Conservation (phyloP, 306 rosid genomes). For the Sindora glabra region DNA sequence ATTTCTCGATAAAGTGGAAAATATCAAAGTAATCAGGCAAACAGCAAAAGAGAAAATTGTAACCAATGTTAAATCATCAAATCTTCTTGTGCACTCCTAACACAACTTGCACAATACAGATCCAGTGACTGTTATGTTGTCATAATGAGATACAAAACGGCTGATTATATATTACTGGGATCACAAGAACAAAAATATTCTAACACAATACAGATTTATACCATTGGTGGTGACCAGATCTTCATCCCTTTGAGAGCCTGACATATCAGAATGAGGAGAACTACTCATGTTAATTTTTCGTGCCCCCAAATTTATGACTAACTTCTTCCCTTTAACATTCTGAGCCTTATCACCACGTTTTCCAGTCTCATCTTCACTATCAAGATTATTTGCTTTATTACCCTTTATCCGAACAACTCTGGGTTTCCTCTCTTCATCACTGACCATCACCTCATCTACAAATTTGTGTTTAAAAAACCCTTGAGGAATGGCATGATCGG, state of each 20-base stretch:
- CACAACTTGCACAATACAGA: no score
- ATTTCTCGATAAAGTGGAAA: background rate
- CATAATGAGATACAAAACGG: no score
- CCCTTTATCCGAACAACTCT: conserved; percentile 70
- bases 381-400: conserved; percentile 45
- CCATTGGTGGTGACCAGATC: conserved; percentile 54
- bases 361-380: conserved; percentile 67
- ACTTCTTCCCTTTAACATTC: conserved; percentile 74
- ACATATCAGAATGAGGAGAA: conserved; percentile 80
- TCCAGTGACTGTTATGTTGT: no score
- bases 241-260: conserved; percentile 75
- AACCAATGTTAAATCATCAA: conserved; percentile 30
- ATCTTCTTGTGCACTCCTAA: no score
- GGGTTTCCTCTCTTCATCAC: conserved; percentile 72
- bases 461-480: conserved; percentile 68
- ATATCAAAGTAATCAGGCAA: background rate
- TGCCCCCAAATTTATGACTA: conserved; percentile 84
- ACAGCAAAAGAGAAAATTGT: background rate
- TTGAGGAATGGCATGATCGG: conserved; percentile 40
- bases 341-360: conserved; percentile 50
- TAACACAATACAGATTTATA: conserved; percentile 15
- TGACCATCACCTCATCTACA: conserved; percentile 93
- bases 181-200: background rate
- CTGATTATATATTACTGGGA: no score
- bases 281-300: conserved; percentile 81